Percentiles rank a stretch among this genome's conserved stretches.
Evolutionary conservation across 768 basidiomycete species (phyloP).

Genomic region (Kwoniella bestiolae): DNA sequence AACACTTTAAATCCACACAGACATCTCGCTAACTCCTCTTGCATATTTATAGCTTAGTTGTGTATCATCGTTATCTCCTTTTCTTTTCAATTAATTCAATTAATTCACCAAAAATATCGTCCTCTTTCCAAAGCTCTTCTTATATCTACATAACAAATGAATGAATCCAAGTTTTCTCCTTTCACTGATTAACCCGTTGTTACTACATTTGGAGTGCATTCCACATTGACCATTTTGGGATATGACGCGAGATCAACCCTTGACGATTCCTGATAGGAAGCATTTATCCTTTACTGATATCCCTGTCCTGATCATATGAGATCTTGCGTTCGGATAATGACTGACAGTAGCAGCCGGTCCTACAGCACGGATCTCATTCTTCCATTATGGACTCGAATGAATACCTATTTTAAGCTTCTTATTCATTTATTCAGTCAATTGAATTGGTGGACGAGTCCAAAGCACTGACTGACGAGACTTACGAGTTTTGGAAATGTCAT

Average conservation of each 20-base stretch:
- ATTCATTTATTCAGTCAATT: too few relatives aligned
- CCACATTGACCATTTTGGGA: too few relatives aligned
- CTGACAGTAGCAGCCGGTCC: background rate
- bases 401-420: background rate
- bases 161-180: slow-evolving; percentile 16
- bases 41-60: background rate
- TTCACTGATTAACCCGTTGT: too few relatives aligned
- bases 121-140: background rate
- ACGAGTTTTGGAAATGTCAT: background rate
- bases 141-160: slow-evolving; percentile 9
- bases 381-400: background rate
- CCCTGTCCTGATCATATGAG: too few relatives aligned
- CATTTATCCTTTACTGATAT: too few relatives aligned
- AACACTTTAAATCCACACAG: too few relatives aligned
- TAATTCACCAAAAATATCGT: background rate
- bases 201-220: too few relatives aligned
- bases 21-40: too few relatives aligned
- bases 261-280: too few relatives aligned
- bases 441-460: too few relatives aligned
- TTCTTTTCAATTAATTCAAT: background rate
- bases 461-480: too few relatives aligned
- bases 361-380: background rate
- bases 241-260: too few relatives aligned
- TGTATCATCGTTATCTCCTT: background rate
- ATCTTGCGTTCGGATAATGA: background rate